Conservation (phyloP, 2,329 filamentous ascomycete species). For the Venturiaceae sp. region DNA sequence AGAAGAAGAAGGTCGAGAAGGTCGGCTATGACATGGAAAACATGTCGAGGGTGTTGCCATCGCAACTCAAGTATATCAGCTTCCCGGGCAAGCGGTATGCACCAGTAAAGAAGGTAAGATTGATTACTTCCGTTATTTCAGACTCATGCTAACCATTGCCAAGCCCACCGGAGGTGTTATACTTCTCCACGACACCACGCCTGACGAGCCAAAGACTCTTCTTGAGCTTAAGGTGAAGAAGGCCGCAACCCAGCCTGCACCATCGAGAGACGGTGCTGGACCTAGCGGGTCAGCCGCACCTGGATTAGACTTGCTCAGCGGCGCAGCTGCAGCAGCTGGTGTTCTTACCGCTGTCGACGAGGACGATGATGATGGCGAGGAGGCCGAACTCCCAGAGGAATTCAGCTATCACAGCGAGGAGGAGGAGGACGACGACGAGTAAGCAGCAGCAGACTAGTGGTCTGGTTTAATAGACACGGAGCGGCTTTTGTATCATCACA, state of each 20-base stretch:
- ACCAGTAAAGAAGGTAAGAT: constrained; percentile 77
- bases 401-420: constrained; percentile 73
- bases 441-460: no score
- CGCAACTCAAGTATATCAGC: constrained; percentile 90
- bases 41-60: constrained; percentile 88
- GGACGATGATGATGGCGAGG: constrained; percentile 63
- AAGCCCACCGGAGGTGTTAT: constrained; percentile 90
- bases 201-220: constrained; percentile 66
- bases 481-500: not conserved
- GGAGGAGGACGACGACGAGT: constrained; percentile 23
- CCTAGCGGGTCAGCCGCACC: constrained; percentile 11
- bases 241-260: constrained; percentile 35
- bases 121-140: not conserved
- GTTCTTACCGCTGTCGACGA: constrained; percentile 76
- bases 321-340: constrained; percentile 15
- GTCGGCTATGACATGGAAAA: constrained; percentile 93
- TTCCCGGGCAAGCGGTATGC: constrained; percentile 86
- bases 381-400: constrained; percentile 58
- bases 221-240: constrained; percentile 94
- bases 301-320: constrained; percentile 17
- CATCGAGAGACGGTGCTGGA: constrained; percentile 25
- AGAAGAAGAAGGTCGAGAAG: constrained; percentile 93
- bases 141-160: constrained; percentile 28
- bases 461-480: not conserved
- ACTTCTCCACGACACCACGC: constrained; percentile 76